phyloP scores from a whole-genome alignment of 345 rosid species.

The Dipteronia dyeriana region DNA sequence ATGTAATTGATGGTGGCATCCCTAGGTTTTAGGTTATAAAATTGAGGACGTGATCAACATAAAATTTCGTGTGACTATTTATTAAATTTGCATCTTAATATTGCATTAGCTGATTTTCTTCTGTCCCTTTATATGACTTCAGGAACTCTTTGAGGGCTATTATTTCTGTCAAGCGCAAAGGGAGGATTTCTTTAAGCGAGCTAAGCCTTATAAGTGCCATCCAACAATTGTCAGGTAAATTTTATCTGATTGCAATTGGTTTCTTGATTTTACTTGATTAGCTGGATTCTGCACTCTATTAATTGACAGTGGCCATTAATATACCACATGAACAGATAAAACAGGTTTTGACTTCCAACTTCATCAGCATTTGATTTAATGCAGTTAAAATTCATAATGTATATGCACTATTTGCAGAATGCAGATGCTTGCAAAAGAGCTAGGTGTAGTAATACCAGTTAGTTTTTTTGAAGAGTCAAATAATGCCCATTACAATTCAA shows the following conservation, averaged over 20 bases:
- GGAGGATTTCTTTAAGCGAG: slow-evolving; percentile 75
- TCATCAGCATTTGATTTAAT: slow-evolving; percentile 13
- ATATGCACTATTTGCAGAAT: slow-evolving; percentile 47
- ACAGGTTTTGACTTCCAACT: slow-evolving; percentile 10
- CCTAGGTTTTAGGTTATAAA: background rate
- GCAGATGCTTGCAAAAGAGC: slow-evolving; percentile 84
- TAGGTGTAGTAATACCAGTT: slow-evolving; percentile 86
- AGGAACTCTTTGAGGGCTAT: slow-evolving; percentile 96
- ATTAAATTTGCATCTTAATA: slow-evolving; percentile 1
- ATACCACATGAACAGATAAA: background rate
- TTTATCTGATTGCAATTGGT: background rate
- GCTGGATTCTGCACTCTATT: slow-evolving; percentile 6
- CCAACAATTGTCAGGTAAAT: slow-evolving; percentile 78
- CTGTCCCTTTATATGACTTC: slow-evolving; percentile 16
- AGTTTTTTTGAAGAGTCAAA: slow-evolving; percentile 98
- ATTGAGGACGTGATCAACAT: background rate
- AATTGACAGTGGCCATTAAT: slow-evolving; percentile 5
- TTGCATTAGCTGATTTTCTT: slow-evolving; percentile 3
- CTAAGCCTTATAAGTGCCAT: slow-evolving; percentile 79
- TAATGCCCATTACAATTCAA: slow-evolving; percentile 85
- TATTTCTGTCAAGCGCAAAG: slow-evolving; percentile 99
- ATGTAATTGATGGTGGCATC: slow-evolving; percentile 1
- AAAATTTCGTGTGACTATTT: background rate
- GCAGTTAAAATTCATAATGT: slow-evolving; percentile 7
- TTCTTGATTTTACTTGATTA: slow-evolving; percentile 11